Evolutionary conservation across 768 basidiomycete genomes (phyloP).

Genomic region (Mycena venus): DNA sequence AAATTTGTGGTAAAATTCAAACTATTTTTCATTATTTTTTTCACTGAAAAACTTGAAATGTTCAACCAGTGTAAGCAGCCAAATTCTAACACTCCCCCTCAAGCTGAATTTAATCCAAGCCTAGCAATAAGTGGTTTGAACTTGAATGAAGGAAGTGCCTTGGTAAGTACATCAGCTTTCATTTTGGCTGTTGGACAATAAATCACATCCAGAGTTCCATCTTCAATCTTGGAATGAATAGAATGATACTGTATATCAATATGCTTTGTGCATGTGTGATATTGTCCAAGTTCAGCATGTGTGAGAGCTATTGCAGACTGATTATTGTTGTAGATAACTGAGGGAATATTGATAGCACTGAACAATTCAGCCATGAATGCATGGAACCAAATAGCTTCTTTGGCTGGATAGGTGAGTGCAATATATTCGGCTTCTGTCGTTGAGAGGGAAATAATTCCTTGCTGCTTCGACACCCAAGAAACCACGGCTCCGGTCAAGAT

Average conservation of each 20-base stretch:
- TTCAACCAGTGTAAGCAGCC: too few species aligned
- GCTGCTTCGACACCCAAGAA: too few species aligned
- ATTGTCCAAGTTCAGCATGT: constrained; percentile 1
- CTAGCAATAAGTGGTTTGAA: background rate
- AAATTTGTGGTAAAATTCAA: background rate
- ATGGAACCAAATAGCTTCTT: background rate
- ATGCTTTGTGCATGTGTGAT: background rate
- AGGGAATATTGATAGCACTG: background rate
- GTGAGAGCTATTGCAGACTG: background rate
- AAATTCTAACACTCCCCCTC: constrained; percentile 4
- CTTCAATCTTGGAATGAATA: background rate
- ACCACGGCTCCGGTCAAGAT: background rate
- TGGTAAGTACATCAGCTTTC: background rate
- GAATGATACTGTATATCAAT: background rate
- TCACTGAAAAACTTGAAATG: too few species aligned
- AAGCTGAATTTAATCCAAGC: constrained; percentile 4
- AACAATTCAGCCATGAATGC: background rate
- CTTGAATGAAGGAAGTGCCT: background rate
- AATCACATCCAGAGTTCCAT: background rate
- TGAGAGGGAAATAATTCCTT: background rate
- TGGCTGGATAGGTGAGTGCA: background rate
- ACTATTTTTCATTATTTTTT: too few species aligned
- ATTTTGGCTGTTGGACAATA: background rate
- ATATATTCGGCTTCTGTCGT: background rate
- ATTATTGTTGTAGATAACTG: too few species aligned